Evolutionary conservation across 352 stramenopile species (phyloP).

Genomic region (Pythium aphanidermatum): DNA sequence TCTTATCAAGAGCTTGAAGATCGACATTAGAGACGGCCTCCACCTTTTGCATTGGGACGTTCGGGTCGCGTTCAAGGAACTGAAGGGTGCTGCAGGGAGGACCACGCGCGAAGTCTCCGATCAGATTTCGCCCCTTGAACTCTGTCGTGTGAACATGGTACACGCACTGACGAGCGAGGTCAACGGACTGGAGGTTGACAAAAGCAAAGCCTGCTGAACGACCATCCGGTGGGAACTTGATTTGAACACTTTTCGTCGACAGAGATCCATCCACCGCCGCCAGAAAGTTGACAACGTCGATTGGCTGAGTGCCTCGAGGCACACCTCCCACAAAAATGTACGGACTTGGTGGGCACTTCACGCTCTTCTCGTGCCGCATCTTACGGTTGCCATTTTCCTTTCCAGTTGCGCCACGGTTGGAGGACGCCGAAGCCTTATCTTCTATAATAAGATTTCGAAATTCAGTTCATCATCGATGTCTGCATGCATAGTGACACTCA

Average conservation of each 20-base stretch:
- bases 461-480: no score
- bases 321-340: conserved; percentile 75
- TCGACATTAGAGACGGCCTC: conserved; percentile 41
- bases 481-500: no score
- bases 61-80: conserved; percentile 50
- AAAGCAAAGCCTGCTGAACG: conserved; percentile 48
- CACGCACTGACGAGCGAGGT: conserved; percentile 51
- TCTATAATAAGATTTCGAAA: no score
- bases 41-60: conserved; percentile 26
- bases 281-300: conserved; percentile 53
- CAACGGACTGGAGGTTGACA: conserved; percentile 46
- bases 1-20: conserved; percentile 30
- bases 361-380: neutral
- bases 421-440: no score
- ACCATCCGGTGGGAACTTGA: conserved; percentile 35
- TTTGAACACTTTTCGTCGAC: conserved; percentile 38
- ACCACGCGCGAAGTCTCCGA: conserved; percentile 65
- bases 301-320: conserved; percentile 26
- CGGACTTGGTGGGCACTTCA: conserved; percentile 45
- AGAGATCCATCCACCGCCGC: conserved; percentile 40
- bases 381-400: conserved; percentile 4
- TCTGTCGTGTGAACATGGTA: conserved; percentile 17
- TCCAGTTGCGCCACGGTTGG: no score
- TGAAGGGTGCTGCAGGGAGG: conserved; percentile 53
- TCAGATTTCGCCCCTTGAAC: conserved; percentile 26